Evolutionary conservation across 1,284 basidiomycete species (phyloP).

Genomic region (Moniliella sp.): DNA sequence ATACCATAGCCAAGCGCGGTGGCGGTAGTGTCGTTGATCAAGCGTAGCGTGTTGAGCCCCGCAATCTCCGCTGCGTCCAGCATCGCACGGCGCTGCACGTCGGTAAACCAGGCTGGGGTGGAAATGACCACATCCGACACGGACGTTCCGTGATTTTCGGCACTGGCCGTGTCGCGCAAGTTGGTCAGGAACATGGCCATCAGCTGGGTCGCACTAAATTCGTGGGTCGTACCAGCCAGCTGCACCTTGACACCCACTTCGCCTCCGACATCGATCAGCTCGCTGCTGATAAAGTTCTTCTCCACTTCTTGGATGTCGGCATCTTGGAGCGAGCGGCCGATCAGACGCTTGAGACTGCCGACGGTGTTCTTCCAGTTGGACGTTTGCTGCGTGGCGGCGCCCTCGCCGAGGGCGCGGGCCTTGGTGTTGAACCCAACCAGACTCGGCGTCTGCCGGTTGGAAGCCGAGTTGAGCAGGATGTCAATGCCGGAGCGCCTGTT

Average conservation of each 20-base stretch:
- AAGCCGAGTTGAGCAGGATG: constrained; percentile 29
- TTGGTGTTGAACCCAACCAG: constrained; percentile 31
- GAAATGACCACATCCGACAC: constrained; percentile 32
- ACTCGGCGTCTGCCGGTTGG: constrained; percentile 30
- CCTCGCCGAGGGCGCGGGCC: constrained; percentile 29
- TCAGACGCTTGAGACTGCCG: constrained; percentile 30
- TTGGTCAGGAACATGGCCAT: constrained; percentile 31
- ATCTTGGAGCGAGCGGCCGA: constrained; percentile 26
- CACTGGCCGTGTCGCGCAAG: constrained; percentile 27
- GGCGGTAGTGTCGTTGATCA: constrained; percentile 32
- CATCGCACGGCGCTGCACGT: constrained; percentile 28
- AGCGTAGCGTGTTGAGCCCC: constrained; percentile 28
- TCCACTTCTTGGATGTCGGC: constrained; percentile 24
- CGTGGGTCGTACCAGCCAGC: constrained; percentile 22
- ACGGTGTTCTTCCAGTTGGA: constrained; percentile 34
- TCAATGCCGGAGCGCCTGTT: no score
- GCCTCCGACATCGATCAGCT: constrained; percentile 28
- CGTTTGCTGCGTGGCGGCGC: constrained; percentile 29
- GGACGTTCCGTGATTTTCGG: constrained; percentile 21
- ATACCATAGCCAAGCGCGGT: constrained; percentile 31
- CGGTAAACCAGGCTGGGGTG: constrained; percentile 31
- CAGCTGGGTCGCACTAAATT: constrained; percentile 31
- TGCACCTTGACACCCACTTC: constrained; percentile 32
- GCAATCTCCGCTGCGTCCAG: constrained; percentile 32
- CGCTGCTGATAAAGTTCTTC: constrained; percentile 31